Base-by-base conservation (phyloP, 768 basidiomycete species). In the Sarcodon aspratus region DNA sequence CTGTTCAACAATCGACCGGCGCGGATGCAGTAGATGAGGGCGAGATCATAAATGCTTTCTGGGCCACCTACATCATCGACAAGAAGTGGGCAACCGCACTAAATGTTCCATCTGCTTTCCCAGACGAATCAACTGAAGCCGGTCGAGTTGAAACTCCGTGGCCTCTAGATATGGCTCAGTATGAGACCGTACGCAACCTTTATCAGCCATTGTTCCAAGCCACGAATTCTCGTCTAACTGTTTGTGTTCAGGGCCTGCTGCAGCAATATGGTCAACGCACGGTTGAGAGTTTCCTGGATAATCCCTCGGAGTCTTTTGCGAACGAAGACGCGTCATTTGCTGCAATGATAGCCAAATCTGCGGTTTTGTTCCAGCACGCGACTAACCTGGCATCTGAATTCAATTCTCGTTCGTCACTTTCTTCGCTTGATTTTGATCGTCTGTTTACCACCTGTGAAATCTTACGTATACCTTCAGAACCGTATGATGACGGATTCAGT, bases 11-110 rank as follows among this genome's bases (percentile, higher is more conserved):
- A 12, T 35, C 9, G 3, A 34, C 42, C 5, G 21, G n/a, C 7
- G 37, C 6, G 9, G 60, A 63, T 36, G 45, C 54, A 2, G 43
- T 59, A 12, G 49, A 56, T 9, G 54, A 54, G 15, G 60, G 62
- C 17, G 62, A 63, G 44, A 46, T 52, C 11, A 50, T 61, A 6
- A 50, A 53, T 32, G 60, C 59, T 21, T 63, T 63, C 50, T 63
- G 62, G 62, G 43, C 52, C 1, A 57, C 59, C 17, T 57, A 52
- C 18, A 46, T 53, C 1, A 42, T 61, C 12, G 62, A 63, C 38
- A 55, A 54, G 42, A 40, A 17, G 8, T 63, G 62, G 60, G 44
- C 58, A 11, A 38, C 52, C 13, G 58, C 55, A 17, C 33, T 59
- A 27, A 53, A 57, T 13, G 32, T 49, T 7, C 50, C 59, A 18